These are phyloP conservation scores for Calonectria crousiana DNA, from an alignment of 2,329 filamentous ascomycete genomes.

Conservation along the genomic window DNA sequence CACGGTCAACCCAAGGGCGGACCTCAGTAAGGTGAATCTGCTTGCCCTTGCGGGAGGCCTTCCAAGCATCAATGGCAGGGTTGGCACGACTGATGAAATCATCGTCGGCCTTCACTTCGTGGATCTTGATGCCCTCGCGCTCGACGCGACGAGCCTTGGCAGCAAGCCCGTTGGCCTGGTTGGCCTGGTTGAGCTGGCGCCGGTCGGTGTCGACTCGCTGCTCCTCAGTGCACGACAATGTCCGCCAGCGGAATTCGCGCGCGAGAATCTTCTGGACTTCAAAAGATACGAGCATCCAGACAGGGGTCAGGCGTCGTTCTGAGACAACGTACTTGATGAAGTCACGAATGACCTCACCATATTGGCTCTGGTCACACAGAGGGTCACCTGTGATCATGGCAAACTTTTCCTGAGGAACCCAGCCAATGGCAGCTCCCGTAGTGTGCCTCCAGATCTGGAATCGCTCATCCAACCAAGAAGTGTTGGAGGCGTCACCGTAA, in stretches of 20 bases:
- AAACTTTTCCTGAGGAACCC: constrained; percentile 80
- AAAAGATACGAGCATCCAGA: constrained; percentile 91
- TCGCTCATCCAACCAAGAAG: constrained; percentile 90
- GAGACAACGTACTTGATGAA: constrained; percentile 83
- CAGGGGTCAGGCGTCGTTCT: constrained; percentile 77
- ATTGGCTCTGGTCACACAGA: constrained; percentile 84
- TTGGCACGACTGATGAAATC: constrained; percentile 79
- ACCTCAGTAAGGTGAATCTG: constrained; percentile 94
- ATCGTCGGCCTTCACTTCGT: constrained; percentile 76
- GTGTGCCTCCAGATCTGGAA: constrained; percentile 90
- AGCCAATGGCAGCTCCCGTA: constrained; percentile 88
- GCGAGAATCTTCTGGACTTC: constrained; percentile 84
- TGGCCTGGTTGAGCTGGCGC: constrained; percentile 63
- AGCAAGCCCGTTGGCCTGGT: constrained; percentile 60
- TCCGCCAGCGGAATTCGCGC: constrained; percentile 86
- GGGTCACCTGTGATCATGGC: constrained; percentile 90
- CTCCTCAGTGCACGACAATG: constrained; percentile 88
- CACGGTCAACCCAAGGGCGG: constrained; percentile 85
- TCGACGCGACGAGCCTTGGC: constrained; percentile 86
- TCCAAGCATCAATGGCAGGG: constrained; percentile 82
- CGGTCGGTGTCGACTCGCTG: constrained; percentile 85
- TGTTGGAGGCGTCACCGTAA: constrained; percentile 94
- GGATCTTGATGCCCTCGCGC: constrained; percentile 85
- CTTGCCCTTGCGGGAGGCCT: constrained; percentile 80
- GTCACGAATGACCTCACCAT: constrained; percentile 76